Base-by-base conservation (phyloP, 1,284 basidiomycete species). In the Pseudozyma thailandica region DNA sequence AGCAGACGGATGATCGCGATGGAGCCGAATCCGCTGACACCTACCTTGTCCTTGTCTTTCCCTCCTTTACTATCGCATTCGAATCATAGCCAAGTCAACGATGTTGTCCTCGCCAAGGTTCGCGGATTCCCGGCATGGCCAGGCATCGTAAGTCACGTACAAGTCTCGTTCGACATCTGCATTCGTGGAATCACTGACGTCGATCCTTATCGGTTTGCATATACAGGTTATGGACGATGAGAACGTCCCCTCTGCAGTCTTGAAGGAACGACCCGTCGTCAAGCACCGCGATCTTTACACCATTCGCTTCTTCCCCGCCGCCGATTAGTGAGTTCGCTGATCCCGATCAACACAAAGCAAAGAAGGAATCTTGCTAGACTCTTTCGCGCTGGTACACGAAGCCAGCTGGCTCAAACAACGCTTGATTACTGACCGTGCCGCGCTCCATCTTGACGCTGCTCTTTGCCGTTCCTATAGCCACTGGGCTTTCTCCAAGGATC, bases 111-210 rank as follows among this genome's bases (percentile, higher is more conserved):
- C 61, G 93, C 89, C 37, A 94, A 96, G 86, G 86, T 98, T 81
- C 92, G 92, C 85, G 94, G 95, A 15, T 98, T 88, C 85, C 93
- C 95, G 13, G 88, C 91, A 27, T 98, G 94, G 94, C 92, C 92
- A 60, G 91, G 89, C 79, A 90, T 90, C 85, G 92, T 93, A 79
- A 81, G n/a, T n/a, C n/a, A n/a, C n/a, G n/a, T n/a, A n/a, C n/a
- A n/a, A n/a, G n/a, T n/a, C n/a, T n/a, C n/a, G n/a, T n/a, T n/a
- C n/a, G n/a, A n/a, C n/a, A n/a, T n/a, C n/a, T n/a, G n/a, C n/a
- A n/a, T n/a, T n/a, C n/a, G n/a, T n/a, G n/a, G n/a, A n/a, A n/a
- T n/a, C n/a, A n/a, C n/a, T n/a, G n/a, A n/a, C n/a, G n/a, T n/a
- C n/a, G n/a, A n/a, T n/a, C n/a, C n/a, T n/a, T n/a, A n/a, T n/a